Percentiles rank a stretch among this genome's conserved stretches.
Conservation (phyloP, 1,284 basidiomycete genomes). For the Leccinum variabile region DNA sequence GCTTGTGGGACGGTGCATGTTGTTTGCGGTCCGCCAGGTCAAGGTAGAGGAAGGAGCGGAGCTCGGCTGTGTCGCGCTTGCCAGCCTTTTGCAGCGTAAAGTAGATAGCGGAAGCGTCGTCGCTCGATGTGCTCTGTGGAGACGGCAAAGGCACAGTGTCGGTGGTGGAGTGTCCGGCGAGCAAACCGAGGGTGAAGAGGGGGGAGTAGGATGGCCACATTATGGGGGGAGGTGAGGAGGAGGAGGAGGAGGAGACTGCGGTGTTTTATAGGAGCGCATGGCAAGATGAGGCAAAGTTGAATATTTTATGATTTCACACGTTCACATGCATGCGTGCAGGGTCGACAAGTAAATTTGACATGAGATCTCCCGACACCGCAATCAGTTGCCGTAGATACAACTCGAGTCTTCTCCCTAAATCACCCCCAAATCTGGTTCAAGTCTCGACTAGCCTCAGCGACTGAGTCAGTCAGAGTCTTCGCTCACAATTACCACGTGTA, state of each 20-base stretch:
- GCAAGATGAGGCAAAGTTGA: constrained; percentile 21
- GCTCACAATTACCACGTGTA: background rate
- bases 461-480: background rate
- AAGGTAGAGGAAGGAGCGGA: constrained; percentile 56
- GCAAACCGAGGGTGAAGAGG: constrained; percentile 31
- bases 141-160: background rate
- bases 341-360: constrained; percentile 9
- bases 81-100: constrained; percentile 51
- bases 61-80: constrained; percentile 39
- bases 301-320: constrained; percentile 18
- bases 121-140: background rate
- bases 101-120: constrained; percentile 44
- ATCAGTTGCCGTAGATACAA: constrained; percentile 14
- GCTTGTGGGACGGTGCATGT: constrained; percentile 44
- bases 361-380: constrained; percentile 15
- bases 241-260: background rate
- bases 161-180: constrained; percentile 19
- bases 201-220: constrained; percentile 32
- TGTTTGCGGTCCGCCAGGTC: constrained; percentile 58
- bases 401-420: background rate
- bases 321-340: constrained; percentile 20
- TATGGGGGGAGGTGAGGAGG: background rate
- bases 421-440: background rate
- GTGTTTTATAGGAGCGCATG: constrained; percentile 19
- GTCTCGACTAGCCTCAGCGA: background rate